Evolutionary conservation across 495 filamentous ascomycete species (phyloP).

Genomic region (Elasticomyces elasticus): DNA sequence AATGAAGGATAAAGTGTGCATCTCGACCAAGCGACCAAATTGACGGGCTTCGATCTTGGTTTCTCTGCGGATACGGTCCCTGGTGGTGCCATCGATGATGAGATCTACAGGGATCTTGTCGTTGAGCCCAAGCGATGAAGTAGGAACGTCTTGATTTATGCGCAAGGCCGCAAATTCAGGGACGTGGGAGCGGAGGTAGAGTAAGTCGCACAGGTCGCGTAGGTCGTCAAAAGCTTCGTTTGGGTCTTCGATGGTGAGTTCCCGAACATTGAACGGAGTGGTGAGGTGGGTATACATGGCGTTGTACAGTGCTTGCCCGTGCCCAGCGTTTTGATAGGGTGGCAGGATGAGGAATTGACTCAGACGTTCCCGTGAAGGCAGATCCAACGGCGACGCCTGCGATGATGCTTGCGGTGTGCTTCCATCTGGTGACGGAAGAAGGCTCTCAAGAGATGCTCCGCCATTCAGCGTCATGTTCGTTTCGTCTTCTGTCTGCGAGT

Average conservation of each 20-base stretch:
- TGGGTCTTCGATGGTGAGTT: slow-evolving; percentile 92
- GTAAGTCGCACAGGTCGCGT: slow-evolving; percentile 72
- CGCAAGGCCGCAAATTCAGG: slow-evolving; percentile 44
- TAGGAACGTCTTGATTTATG: no score
- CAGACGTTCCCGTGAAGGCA: slow-evolving; percentile 67
- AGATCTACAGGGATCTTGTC: slow-evolving; percentile 52
- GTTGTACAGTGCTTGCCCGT: slow-evolving; percentile 73
- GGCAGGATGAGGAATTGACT: slow-evolving; percentile 93
- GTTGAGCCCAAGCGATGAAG: no score
- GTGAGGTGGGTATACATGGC: slow-evolving; percentile 59
- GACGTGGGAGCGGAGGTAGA: slow-evolving; percentile 46
- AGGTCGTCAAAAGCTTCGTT: slow-evolving; percentile 90
- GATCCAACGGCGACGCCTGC: slow-evolving; percentile 23
- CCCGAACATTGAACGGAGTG: slow-evolving; percentile 51
- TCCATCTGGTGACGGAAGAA: slow-evolving; percentile 36
- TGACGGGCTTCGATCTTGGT: slow-evolving; percentile 80
- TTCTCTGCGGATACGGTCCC: slow-evolving; percentile 50
- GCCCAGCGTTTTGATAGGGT: slow-evolving; percentile 67
- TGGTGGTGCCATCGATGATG: slow-evolving; percentile 51
- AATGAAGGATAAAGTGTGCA: slow-evolving; percentile 73
- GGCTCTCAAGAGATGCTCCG: slow-evolving; percentile 21
- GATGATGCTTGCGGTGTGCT: slow-evolving; percentile 22
- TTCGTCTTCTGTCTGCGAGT: not conserved
- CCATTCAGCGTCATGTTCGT: slow-evolving; percentile 16
- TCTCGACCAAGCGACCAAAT: slow-evolving; percentile 76